phyloP scores from a whole-genome alignment of 2,329 filamentous ascomycete genomes.

The Neofusicoccum sp. region DNA sequence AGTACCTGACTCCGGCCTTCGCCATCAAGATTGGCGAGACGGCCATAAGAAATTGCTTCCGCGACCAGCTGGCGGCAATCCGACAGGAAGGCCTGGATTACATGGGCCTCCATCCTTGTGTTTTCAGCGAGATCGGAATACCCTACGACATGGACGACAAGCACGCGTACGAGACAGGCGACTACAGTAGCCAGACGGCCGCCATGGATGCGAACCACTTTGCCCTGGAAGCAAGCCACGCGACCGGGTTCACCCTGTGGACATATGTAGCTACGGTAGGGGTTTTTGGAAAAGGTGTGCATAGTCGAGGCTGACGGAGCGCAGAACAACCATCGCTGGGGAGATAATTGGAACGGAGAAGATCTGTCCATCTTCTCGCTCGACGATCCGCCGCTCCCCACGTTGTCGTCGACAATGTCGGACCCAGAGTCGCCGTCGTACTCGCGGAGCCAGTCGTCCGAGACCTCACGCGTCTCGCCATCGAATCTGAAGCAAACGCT shows the following conservation, averaged over 20 bases:
- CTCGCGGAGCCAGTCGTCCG: conserved; percentile 51
- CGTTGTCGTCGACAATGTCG: conserved; percentile 21
- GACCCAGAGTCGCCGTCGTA: conserved; percentile 53
- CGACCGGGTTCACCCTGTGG: conserved; percentile 89
- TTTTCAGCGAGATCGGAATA: conserved; percentile 95
- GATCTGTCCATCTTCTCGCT: conserved; percentile 86
- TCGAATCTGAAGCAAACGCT: conserved; percentile 73
- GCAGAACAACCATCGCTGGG: conserved; percentile 81
- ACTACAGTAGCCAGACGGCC: conserved; percentile 87
- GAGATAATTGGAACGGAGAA: conserved; percentile 97
- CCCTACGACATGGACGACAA: conserved; percentile 99
- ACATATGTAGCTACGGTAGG: conserved; percentile 71
- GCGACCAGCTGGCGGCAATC: conserved; percentile 80
- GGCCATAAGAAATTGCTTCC: conserved; percentile 90
- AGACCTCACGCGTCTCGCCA: conserved; percentile 62
- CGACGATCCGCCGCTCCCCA: conserved; percentile 69
- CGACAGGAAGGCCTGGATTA: conserved; percentile 83
- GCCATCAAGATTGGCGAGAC: conserved; percentile 90
- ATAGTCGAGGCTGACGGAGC: not conserved
- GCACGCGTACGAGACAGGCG: conserved; percentile 89
- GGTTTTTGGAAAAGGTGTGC: conserved; percentile 18
- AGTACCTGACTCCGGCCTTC: conserved; percentile 84
- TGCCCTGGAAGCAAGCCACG: conserved; percentile 77
- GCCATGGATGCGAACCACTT: conserved; percentile 97
- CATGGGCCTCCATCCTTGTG: conserved; percentile 82